phyloP scores from a whole-genome alignment of 2,329 filamentous ascomycete species.

The Byssochlamys sp. region DNA sequence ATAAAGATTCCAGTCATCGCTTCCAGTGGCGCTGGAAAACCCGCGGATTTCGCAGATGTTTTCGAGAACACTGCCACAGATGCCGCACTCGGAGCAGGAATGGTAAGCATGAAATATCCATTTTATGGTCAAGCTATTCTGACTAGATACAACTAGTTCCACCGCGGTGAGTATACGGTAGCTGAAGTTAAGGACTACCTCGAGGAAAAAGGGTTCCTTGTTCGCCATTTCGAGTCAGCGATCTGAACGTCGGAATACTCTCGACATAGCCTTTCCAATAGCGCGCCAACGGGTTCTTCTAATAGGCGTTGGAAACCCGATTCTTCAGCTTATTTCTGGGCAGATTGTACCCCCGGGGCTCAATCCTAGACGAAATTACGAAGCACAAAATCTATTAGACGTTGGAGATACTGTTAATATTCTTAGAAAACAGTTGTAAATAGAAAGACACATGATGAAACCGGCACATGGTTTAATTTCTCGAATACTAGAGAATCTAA shows the following conservation, averaged over 20 bases:
- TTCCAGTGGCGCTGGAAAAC: slow-evolving; percentile 80
- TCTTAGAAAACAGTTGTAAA: neutral
- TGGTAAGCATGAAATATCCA: slow-evolving; percentile 45
- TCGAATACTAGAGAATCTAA: neutral
- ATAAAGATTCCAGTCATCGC: slow-evolving; percentile 91
- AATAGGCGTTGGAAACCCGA: neutral
- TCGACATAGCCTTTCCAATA: neutral
- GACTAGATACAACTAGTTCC: slow-evolving; percentile 50
- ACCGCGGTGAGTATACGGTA: slow-evolving; percentile 88
- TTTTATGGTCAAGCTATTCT: neutral
- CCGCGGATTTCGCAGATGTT: slow-evolving; percentile 80
- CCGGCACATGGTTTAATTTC: neutral
- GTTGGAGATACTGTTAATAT: neutral
- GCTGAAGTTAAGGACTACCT: slow-evolving; percentile 84
- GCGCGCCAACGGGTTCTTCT: slow-evolving; percentile 4
- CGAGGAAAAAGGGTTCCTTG: slow-evolving; percentile 58
- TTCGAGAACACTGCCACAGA: slow-evolving; percentile 79
- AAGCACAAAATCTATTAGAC: neutral
- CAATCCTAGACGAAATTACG: neutral
- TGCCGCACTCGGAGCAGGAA: slow-evolving; percentile 86
- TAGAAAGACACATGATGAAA: neutral
- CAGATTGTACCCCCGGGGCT: neutral
- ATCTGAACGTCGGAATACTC: neutral
- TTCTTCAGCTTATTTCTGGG: neutral
- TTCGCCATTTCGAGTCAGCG: slow-evolving; percentile 63